phyloP scores from a whole-genome alignment of 202 grass and related monocot genomes.

The Saccharum hybrid region DNA sequence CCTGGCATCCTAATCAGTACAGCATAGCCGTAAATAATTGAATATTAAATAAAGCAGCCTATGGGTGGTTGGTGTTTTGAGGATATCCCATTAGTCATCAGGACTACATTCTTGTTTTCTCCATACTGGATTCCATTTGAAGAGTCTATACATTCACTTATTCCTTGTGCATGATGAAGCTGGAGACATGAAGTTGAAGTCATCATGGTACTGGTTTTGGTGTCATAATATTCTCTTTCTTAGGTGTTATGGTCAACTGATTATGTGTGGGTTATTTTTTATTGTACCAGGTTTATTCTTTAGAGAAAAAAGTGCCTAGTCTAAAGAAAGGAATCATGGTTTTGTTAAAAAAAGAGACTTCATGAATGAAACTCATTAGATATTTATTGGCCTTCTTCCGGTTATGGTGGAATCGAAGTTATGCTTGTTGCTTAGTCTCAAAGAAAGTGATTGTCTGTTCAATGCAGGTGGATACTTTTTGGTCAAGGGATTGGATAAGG shows the following conservation, averaged over 20 bases:
- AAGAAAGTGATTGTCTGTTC: conserved; percentile 82
- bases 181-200: background rate
- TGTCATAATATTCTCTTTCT: conserved; percentile 24
- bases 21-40: background rate
- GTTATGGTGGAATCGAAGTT: conserved; percentile 93
- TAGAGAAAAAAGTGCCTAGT: conserved; percentile 78
- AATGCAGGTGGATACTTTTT: conserved; percentile 96
- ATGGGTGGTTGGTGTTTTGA: conserved; percentile 26
- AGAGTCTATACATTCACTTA: conserved; percentile 40
- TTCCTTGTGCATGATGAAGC: conserved; percentile 9
- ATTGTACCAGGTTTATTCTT: conserved; percentile 76
- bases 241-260: conserved; percentile 14
- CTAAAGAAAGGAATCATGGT: conserved; percentile 66
- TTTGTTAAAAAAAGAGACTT: conserved; percentile 61
- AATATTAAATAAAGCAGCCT: conserved; percentile 25
- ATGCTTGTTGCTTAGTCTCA: conserved; percentile 65
- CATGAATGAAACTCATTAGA: conserved; percentile 57
- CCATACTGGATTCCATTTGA: conserved; percentile 8
- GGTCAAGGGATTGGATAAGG: conserved; percentile 99
- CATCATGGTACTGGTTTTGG: background rate
- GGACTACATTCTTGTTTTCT: conserved; percentile 19
- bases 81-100: conserved; percentile 21
- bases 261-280: conserved; percentile 28
- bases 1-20: background rate
- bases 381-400: conserved; percentile 70